phyloP scores from a whole-genome alignment of 176 grass and related monocot species.

The Triticum dicoccoides region DNA sequence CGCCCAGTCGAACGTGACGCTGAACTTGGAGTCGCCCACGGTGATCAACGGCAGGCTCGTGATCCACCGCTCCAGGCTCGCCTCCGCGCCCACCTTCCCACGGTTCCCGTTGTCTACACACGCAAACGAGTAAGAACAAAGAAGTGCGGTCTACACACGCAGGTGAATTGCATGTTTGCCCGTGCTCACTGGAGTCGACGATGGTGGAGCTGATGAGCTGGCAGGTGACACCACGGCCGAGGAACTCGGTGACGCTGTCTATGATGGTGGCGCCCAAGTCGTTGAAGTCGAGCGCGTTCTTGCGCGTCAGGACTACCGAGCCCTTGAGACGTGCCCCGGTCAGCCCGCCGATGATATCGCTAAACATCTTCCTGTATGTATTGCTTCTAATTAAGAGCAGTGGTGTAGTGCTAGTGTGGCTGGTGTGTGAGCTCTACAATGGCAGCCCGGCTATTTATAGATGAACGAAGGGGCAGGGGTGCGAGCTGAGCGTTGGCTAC shows the following conservation, averaged over 20 bases:
- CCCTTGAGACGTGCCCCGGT: not conserved
- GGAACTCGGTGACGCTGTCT: conserved; percentile 37
- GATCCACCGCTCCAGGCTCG: conserved; percentile 11
- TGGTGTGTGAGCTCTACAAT: not conserved
- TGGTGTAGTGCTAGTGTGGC: not conserved
- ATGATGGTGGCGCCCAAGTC: conserved; percentile 37
- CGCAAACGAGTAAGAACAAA: too few relatives aligned
- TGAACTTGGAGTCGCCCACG: not conserved
- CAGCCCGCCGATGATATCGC: not conserved
- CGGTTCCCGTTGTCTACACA: conserved; percentile 10
- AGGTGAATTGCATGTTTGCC: too few relatives aligned
- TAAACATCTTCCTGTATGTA: not conserved
- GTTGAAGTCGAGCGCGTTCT: conserved; percentile 50
- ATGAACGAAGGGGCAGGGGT: not conserved
- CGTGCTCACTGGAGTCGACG: conserved; percentile 31
- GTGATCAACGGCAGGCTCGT: not conserved
- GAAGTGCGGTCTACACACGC: too few relatives aligned
- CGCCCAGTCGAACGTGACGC: too few relatives aligned
- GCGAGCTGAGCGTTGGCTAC: not conserved
- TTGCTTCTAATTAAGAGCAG: not conserved
- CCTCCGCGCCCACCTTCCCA: not conserved
- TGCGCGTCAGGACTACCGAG: conserved; percentile 11
- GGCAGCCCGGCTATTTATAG: not conserved
- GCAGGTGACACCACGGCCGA: conserved; percentile 36
- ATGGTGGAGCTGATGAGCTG: conserved; percentile 55